Conservation (phyloP, 306 rosid species). For the Rubus parviflorus region DNA sequence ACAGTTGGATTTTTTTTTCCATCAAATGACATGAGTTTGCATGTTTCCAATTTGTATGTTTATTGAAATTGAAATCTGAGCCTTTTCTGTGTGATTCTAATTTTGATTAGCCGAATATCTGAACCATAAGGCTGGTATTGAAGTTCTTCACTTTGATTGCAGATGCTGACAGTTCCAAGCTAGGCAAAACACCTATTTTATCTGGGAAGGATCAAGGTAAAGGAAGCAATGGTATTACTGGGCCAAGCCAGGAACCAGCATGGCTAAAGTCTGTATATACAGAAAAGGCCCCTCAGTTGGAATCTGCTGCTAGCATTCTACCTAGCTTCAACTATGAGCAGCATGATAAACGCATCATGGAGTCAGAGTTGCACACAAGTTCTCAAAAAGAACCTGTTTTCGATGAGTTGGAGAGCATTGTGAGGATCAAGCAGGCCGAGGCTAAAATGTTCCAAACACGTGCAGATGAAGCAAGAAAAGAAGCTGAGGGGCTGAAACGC, state of each 20-base stretch:
- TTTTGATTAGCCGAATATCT: not conserved
- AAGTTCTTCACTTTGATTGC: slow-evolving; percentile 37
- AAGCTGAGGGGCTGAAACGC: slow-evolving; percentile 84
- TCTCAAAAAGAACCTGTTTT: slow-evolving; percentile 70
- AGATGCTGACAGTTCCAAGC: slow-evolving; percentile 78
- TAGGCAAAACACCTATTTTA: slow-evolving; percentile 37
- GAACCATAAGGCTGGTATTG: slow-evolving; percentile 22
- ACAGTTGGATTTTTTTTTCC: not conserved
- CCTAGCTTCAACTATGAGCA: slow-evolving; percentile 62
- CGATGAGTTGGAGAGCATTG: slow-evolving; percentile 83
- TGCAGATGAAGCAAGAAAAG: slow-evolving; percentile 92
- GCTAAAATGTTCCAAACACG: slow-evolving; percentile 92
- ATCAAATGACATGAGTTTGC: not conserved
- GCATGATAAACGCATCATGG: slow-evolving; percentile 54
- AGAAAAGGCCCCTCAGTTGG: slow-evolving; percentile 64
- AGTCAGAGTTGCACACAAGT: slow-evolving; percentile 61
- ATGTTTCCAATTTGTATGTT: too few species aligned
- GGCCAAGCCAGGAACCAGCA: slow-evolving; percentile 75
- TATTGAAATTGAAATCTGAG: not conserved
- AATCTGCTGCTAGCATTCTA: slow-evolving; percentile 57
- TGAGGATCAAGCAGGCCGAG: slow-evolving; percentile 80
- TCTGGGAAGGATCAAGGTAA: slow-evolving; percentile 61
- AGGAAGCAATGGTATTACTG: slow-evolving; percentile 57
- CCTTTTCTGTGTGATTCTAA: not conserved
- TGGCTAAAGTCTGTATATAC: slow-evolving; percentile 72